These are phyloP conservation scores for Spathaspora passalidarum DNA, from an alignment of 805 yeast species.

Conservation along the genomic window DNA sequence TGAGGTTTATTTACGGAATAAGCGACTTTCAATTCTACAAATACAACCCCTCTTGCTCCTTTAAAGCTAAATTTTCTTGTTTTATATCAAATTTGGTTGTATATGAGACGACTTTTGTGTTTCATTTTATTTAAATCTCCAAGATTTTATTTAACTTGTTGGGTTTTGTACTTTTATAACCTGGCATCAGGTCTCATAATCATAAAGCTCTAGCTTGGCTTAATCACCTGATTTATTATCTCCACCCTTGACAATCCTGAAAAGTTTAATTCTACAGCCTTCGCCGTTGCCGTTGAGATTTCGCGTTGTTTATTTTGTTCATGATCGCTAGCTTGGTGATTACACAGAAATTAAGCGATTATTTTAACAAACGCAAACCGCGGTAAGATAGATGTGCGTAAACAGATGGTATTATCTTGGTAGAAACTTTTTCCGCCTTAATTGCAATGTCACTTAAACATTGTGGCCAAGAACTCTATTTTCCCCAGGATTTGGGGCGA, in stretches of 20 bases:
- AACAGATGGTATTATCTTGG: background rate
- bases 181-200: background rate
- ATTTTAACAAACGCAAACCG: too few relatives aligned
- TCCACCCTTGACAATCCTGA: background rate
- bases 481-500: background rate
- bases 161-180: background rate
- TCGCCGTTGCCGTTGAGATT: background rate
- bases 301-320: too few relatives aligned
- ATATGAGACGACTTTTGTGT: background rate
- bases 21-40: background rate
- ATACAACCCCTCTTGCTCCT: background rate
- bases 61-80: background rate
- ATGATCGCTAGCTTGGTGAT: too few relatives aligned
- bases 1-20: background rate
- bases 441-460: background rate
- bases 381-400: too few relatives aligned
- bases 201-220: background rate
- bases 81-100: background rate
- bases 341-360: too few relatives aligned
- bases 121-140: background rate
- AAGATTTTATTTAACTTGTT: background rate
- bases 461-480: background rate
- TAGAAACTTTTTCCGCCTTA: background rate
- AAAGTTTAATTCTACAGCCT: background rate
- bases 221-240: background rate